These are phyloP conservation scores for Gynochthodes officinalis DNA, from an alignment of 257 asterid genomes.

Conservation along the genomic window DNA sequence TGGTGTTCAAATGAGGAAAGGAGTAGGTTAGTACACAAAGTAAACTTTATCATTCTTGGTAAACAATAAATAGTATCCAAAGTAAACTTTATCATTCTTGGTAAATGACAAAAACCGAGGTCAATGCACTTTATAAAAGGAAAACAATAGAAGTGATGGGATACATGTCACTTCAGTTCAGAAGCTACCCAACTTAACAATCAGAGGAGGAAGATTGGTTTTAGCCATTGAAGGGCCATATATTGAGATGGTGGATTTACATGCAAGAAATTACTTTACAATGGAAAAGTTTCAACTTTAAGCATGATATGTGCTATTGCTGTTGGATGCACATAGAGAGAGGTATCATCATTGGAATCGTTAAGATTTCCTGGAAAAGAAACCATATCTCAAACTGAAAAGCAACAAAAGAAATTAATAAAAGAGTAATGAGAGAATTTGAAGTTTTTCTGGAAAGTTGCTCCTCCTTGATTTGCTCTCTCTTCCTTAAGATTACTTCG, in stretches of 20 bases:
- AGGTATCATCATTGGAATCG: neutral
- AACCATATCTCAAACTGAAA: neutral
- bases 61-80: too few relatives aligned
- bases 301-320: neutral
- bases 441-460: neutral
- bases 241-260: too few relatives aligned
- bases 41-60: neutral
- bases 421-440: neutral
- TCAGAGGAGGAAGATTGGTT: neutral
- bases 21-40: neutral
- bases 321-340: too few relatives aligned
- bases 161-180: neutral
- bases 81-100: too few relatives aligned
- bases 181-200: neutral
- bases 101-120: neutral
- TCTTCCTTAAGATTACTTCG: too few relatives aligned
- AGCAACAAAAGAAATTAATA: neutral
- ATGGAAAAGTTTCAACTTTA: too few relatives aligned
- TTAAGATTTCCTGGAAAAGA: neutral
- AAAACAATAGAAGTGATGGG: neutral
- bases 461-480: neutral
- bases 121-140: neutral
- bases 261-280: neutral
- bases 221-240: neutral
- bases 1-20: neutral